Conservation (phyloP, 2,329 filamentous ascomycete genomes). For the Penicillium olsonii region DNA sequence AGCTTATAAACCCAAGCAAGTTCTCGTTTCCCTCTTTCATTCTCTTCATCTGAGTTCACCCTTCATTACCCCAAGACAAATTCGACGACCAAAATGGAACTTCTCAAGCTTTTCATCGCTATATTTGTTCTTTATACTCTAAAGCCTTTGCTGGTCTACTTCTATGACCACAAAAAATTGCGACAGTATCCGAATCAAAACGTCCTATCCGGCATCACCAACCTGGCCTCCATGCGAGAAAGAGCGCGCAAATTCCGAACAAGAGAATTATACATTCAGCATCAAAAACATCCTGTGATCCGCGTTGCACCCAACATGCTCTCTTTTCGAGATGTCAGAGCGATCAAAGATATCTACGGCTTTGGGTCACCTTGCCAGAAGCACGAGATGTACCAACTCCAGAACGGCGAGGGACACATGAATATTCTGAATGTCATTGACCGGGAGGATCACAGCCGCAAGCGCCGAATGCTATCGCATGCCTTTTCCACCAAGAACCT, state of each 20-base stretch:
- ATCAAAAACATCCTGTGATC: not conserved
- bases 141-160: not conserved
- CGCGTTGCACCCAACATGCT: not conserved
- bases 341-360: constrained; percentile 12
- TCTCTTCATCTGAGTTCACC: too few relatives aligned
- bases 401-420: not conserved
- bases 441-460: constrained; percentile 6
- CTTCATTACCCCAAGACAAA: too few relatives aligned
- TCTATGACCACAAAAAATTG: not conserved
- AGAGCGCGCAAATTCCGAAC: not conserved
- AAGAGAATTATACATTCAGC: not conserved
- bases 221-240: constrained; percentile 2
- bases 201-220: constrained; percentile 3
- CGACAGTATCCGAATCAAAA: constrained; percentile 3
- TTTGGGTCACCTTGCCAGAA: constrained; percentile 3
- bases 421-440: constrained; percentile 14
- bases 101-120: too few relatives aligned
- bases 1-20: too few relatives aligned
- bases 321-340: not conserved
- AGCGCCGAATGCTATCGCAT: constrained; percentile 9
- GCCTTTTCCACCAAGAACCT: constrained; percentile 8
- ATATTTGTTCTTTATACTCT: not conserved
- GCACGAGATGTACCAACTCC: constrained; percentile 1
- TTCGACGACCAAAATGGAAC: too few relatives aligned
- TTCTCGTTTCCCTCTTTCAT: too few relatives aligned